Base-by-base conservation (phyloP, 768 basidiomycete genomes). In the Epithele typhae region DNA sequence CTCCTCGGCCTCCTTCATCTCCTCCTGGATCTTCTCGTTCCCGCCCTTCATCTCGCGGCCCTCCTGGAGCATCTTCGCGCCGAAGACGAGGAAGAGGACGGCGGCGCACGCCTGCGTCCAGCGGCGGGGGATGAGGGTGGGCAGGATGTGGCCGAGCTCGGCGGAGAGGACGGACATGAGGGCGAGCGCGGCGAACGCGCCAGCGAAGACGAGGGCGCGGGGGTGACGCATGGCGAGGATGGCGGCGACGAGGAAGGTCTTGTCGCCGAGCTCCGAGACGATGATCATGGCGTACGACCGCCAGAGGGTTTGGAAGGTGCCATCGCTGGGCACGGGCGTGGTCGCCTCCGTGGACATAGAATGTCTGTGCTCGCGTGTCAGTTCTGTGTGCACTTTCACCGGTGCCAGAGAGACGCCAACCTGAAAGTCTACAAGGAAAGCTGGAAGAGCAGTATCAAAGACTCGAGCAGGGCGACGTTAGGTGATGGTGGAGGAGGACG, bases 81-180 rank as follows among this genome's bases (percentile, higher is more conserved):
- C 96, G 65, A 98, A 99, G 1, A 89, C 78, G 37, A 97, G 64
- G 69, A 98, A 98, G 4, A 99, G 77, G 2, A 82, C 64, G 0
- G 87, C 84, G 0, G 96, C 91, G 0, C 82, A 58, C 37, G 48
- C 52, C 37, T 74, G 71, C 23, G 73, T 78, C 71, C 67, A 76
- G 45, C 61, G 63, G 55, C 71, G 76, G 8, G 94, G 92, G 34
- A 95, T 77, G 30, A 98, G 77, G 0, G 84, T 79, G 0, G 92
- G 87, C 0, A 99, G 78, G 37, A 98, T 69, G 61, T 92, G 86
- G 0, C 96, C 96, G 74, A 98, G 77, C n/a, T 81, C 86, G 10
- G 95, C 92, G 12, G 90, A 93, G 41, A 98, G 81, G 34, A 94
- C 72, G 40, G 91, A 93, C 96, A 99, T 99, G 64, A 96, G 67